Base-by-base conservation (phyloP, 345 rosid genomes). In the Atalantia buxifolia region DNA sequence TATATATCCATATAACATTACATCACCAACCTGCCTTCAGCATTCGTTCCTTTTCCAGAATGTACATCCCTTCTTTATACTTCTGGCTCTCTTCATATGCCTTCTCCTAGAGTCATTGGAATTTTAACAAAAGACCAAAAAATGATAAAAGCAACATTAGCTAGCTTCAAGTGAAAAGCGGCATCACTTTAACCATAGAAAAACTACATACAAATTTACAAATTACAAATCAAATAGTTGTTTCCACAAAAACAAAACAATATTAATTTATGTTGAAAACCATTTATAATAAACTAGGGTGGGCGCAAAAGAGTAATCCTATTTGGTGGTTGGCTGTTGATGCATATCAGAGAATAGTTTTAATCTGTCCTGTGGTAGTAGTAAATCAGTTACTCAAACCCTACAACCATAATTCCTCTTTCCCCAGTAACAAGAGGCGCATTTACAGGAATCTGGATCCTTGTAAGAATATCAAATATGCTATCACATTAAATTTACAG, bases 21-120 rank as follows among this genome's bases (percentile, higher is more conserved):
- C 83, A 73, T 84, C 86, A 86, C 84, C 87, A 80, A 71, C 85
- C 88, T 19, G 75, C 83, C 80, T 82, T 83, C 73, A 77, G 31
- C 82, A 78, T 72, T 63, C 86, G 79, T 70, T 83, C 86, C 77
- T 83, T 85, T 72, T 85, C 90, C 74, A 87, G 85, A 71, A 87
- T 77, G 81, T 71, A 87, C 80, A 77, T 73, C 63, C 90, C 84
- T 75, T 87, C 90, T 65, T 87, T 87, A 60, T 75, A 85, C 71
- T 81, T 83, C 64, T 83, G 86, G 50, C 84, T 80, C 69, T 87
- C 90, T 60, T 83, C 88, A 60, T 63, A 83, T 10, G 87, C 88
- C 67, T 83, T 87, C 84, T 85, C 88, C 90, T 83, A 63, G 48
- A 67, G 68, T 63, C 67, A 72, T 71, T 24, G 21, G 16, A 71